These are phyloP conservation scores for Puccinia novopanici DNA, from an alignment of 1,284 basidiomycete species.

Conservation along the genomic window DNA sequence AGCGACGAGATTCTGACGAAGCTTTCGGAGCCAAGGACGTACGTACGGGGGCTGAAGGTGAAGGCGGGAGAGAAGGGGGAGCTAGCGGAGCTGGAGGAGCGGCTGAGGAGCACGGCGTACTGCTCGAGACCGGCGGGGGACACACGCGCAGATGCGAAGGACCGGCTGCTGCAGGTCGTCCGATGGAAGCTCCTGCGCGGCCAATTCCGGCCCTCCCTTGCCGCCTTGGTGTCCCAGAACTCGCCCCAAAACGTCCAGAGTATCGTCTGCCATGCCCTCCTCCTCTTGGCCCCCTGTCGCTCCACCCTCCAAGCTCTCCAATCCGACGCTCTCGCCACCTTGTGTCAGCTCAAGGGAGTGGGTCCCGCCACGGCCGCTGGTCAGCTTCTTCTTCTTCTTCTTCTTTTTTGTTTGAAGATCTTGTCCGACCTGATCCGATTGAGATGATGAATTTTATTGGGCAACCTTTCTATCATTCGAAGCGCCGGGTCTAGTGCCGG, in stretches of 20 bases:
- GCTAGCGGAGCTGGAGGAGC: constrained; percentile 14
- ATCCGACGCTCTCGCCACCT: constrained; percentile 13
- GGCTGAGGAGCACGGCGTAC: not conserved
- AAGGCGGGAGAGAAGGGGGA: constrained; percentile 1
- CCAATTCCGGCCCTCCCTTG: constrained; percentile 18
- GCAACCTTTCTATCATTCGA: constrained; percentile 42
- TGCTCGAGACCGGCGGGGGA: not conserved
- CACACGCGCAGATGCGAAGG: not conserved
- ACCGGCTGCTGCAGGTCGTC: constrained; percentile 11
- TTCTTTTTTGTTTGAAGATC: not conserved
- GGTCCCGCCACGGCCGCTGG: constrained; percentile 43
- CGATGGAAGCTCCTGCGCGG: constrained; percentile 40
- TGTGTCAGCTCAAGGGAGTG: constrained; percentile 42
- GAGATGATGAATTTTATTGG: not conserved
- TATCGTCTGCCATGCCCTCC: constrained; percentile 12
- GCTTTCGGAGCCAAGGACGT: not conserved
- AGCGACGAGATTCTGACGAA: not conserved
- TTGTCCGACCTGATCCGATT: not conserved
- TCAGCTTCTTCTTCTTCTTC: not conserved
- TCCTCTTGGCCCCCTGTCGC: constrained; percentile 1
- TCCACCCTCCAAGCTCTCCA: not conserved
- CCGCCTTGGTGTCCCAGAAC: constrained; percentile 23
- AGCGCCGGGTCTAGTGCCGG: constrained; percentile 20
- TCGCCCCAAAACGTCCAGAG: constrained; percentile 1
- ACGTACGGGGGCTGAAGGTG: constrained; percentile 14